Evolutionary conservation across 2,329 filamentous ascomycete genomes (phyloP).

Genomic region (Aspergillus ruber): DNA sequence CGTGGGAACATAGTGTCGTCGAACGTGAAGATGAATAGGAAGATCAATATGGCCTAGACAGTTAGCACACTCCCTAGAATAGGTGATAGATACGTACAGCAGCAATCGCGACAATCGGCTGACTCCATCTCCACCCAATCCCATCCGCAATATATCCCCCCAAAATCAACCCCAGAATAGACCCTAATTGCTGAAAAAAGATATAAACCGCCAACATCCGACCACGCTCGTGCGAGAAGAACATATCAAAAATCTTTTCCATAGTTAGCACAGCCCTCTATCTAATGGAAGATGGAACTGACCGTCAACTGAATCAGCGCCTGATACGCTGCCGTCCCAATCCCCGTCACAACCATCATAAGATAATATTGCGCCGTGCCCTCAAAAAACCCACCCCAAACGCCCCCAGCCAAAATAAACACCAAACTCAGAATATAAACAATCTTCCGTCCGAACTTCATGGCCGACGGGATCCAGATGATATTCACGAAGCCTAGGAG

Average conservation of each 20-base stretch:
- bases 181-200: slow-evolving; percentile 36
- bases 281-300: background rate
- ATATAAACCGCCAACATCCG: slow-evolving; percentile 32
- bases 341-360: slow-evolving; percentile 23
- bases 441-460: slow-evolving; percentile 28
- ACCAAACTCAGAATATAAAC: slow-evolving; percentile 31
- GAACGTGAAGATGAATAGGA: slow-evolving; percentile 27
- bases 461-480: slow-evolving; percentile 30
- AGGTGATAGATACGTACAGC: slow-evolving; percentile 13
- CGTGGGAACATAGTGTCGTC: slow-evolving; percentile 33
- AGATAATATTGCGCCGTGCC: slow-evolving; percentile 26
- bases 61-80: background rate
- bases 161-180: slow-evolving; percentile 32
- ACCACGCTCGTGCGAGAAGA: slow-evolving; percentile 34
- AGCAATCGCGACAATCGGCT: slow-evolving; percentile 27
- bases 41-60: slow-evolving; percentile 15
- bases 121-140: slow-evolving; percentile 31
- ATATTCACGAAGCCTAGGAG: slow-evolving; percentile 38
- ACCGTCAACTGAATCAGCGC: slow-evolving; percentile 36
- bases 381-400: slow-evolving; percentile 27
- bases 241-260: slow-evolving; percentile 33
- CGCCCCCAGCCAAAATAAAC: slow-evolving; percentile 21
- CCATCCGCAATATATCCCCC: slow-evolving; percentile 31
- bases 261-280: background rate
- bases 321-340: slow-evolving; percentile 33